These are phyloP conservation scores for Helichrysum umbraculigerum DNA, from an alignment of 129 eudicot species.

Conservation along the genomic window DNA sequence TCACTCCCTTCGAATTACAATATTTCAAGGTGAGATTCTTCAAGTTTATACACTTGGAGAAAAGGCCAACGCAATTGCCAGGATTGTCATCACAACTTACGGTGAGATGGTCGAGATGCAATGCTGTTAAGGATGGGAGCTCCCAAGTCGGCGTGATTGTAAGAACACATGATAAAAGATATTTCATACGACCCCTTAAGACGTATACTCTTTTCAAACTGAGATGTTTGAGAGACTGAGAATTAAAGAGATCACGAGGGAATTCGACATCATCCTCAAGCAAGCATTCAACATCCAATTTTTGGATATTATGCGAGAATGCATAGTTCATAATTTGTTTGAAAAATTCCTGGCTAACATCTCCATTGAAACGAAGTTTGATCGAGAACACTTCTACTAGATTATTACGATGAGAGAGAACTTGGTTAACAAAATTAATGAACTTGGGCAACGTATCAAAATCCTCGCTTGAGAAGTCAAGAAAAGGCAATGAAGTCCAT, in stretches of 20 bases:
- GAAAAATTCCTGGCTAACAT: not conserved
- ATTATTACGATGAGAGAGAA: slow-evolving; percentile 20
- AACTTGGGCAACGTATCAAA: not conserved
- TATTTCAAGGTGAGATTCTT: slow-evolving; percentile 7
- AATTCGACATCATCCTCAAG: not conserved
- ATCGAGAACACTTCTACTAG: not conserved
- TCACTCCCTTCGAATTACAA: not conserved
- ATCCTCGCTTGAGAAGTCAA: not conserved
- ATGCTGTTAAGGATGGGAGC: not conserved
- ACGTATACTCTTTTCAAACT: not conserved
- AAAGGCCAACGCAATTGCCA: not conserved
- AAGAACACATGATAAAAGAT: not conserved
- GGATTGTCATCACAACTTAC: not conserved
- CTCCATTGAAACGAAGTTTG: not conserved
- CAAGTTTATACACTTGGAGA: slow-evolving; percentile 18
- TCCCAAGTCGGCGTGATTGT: not conserved
- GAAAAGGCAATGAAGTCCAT: slow-evolving; percentile 9
- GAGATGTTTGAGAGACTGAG: not conserved
- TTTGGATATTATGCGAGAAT: slow-evolving; percentile 14
- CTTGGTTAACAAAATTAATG: not conserved
- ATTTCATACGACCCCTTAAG: too few relatives aligned
- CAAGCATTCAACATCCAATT: not conserved
- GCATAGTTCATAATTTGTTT: not conserved
- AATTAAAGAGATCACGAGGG: not conserved
- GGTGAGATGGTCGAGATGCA: not conserved